These are phyloP conservation scores for Hypholoma fasciculare DNA, from an alignment of 768 basidiomycete species.

Conservation along the genomic window DNA sequence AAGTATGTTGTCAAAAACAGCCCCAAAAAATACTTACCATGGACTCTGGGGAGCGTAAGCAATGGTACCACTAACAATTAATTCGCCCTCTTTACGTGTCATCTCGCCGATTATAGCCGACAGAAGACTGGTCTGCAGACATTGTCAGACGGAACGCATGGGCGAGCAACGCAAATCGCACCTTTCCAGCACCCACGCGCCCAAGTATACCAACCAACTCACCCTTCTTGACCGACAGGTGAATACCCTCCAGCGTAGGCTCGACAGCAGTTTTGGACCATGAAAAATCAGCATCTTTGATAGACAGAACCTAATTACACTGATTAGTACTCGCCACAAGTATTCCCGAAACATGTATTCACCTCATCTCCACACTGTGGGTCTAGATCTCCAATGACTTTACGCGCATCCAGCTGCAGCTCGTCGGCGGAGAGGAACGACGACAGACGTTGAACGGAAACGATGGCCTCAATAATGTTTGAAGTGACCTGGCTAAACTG, in stretches of 20 bases:
- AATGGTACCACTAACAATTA: conserved; percentile 66
- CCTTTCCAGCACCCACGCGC: conserved; percentile 91
- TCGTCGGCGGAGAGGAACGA: conserved; percentile 78
- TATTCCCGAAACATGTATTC: neutral
- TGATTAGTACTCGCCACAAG: neutral
- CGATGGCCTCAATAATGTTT: conserved; percentile 83
- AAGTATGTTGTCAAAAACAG: conserved; percentile 1
- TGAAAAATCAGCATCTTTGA: conserved; percentile 76
- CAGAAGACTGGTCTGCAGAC: conserved; percentile 62
- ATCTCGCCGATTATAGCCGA: conserved; percentile 89
- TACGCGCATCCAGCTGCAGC: conserved; percentile 77
- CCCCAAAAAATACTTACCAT: conserved; percentile 48
- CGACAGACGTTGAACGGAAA: conserved; percentile 79
- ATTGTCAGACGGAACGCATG: neutral
- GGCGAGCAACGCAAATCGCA: conserved; percentile 20
- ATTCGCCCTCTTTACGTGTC: conserved; percentile 71
- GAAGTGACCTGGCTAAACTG: conserved; percentile 74
- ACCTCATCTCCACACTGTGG: conserved; percentile 64
- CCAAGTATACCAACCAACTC: conserved; percentile 86
- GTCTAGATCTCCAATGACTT: conserved; percentile 40
- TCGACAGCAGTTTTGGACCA: conserved; percentile 63
- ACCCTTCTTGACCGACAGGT: conserved; percentile 75
- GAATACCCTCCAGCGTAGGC: conserved; percentile 77
- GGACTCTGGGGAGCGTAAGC: conserved; percentile 89
- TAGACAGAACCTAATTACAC: conserved; percentile 53